Evolutionary conservation across 371 early-diverging fungal genomes (phyloP).

Genomic region (Mucor piriformis): DNA sequence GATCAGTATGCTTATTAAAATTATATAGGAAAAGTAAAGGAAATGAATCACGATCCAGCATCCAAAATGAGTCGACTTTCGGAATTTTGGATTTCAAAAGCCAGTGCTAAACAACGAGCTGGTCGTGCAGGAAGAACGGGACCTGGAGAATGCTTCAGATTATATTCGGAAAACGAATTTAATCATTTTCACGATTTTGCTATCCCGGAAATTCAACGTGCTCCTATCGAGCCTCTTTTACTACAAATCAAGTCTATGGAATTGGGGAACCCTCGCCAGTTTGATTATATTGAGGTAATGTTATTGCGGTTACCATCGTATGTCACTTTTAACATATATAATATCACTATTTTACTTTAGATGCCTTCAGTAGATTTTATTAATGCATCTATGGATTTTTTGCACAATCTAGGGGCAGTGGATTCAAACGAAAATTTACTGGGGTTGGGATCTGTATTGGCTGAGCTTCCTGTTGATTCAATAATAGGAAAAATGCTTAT

Average conservation of each 20-base stretch:
- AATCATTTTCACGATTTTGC: constrained; percentile 86
- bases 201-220: constrained; percentile 91
- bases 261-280: constrained; percentile 52
- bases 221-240: constrained; percentile 84
- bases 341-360: constrained; percentile 16
- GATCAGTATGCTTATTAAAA: too few species aligned
- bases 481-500: constrained; percentile 88
- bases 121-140: constrained; percentile 99
- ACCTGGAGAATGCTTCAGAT: constrained; percentile 96
- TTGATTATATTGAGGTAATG: constrained; percentile 60
- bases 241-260: constrained; percentile 75
- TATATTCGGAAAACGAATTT: constrained; percentile 95
- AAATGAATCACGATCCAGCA: constrained; percentile 55
- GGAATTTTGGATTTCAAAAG: constrained; percentile 92
- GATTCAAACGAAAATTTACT: constrained; percentile 66
- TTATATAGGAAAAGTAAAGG: constrained; percentile 69
- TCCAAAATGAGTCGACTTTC: constrained; percentile 67
- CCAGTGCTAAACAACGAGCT: constrained; percentile 94
- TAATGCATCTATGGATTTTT: constrained; percentile 58
- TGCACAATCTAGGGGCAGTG: constrained; percentile 64
- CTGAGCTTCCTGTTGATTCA: constrained; percentile 85
- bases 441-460: constrained; percentile 82
- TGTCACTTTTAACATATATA: too few species aligned
- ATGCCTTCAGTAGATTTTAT: constrained; percentile 67
- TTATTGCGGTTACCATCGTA: too few species aligned